These are phyloP conservation scores for Fusarium sp. DNA, from an alignment of 2,329 filamentous ascomycete species.

Conservation along the genomic window DNA sequence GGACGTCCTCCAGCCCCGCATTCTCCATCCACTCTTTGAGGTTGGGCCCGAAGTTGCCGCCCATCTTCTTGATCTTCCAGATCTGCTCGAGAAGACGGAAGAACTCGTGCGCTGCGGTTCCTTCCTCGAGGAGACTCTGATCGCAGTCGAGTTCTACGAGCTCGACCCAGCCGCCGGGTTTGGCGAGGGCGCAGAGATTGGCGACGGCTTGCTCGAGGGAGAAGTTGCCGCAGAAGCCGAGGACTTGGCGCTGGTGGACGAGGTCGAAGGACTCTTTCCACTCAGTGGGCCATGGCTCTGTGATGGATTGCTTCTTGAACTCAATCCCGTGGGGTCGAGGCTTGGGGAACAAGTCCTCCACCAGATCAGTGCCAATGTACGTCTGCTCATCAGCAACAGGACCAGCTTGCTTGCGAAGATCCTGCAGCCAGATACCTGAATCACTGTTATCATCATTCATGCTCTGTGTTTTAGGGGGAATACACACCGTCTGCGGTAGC, in stretches of 20 bases:
- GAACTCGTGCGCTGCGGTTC: neutral
- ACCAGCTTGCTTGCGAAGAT: neutral
- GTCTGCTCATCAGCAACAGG: neutral
- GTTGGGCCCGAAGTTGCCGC: neutral
- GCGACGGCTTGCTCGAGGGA: neutral
- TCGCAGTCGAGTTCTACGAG: slow-evolving; percentile 4
- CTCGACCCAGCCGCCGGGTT: neutral
- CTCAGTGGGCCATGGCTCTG: slow-evolving; percentile 1
- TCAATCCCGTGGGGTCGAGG: neutral
- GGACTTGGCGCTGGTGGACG: slow-evolving; percentile 3
- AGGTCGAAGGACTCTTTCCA: slow-evolving; percentile 3
- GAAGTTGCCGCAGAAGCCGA: slow-evolving; percentile 1
- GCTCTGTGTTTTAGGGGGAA: rapidly evolving
- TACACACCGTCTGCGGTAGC: neutral
- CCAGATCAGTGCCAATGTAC: neutral
- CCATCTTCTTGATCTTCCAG: slow-evolving; percentile 13
- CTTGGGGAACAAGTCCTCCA: neutral
- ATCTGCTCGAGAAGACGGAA: slow-evolving; percentile 4
- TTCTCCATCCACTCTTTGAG: slow-evolving; percentile 10
- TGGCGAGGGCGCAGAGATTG: neutral
- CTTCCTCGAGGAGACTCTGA: neutral
- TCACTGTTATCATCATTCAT: rapidly evolving
- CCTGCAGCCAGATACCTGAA: neutral
- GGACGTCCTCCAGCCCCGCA: neutral
- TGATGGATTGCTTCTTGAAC: neutral